These are phyloP conservation scores for Mucor racemosus DNA, from an alignment of 371 early-diverging fungal genomes.

Conservation along the genomic window DNA sequence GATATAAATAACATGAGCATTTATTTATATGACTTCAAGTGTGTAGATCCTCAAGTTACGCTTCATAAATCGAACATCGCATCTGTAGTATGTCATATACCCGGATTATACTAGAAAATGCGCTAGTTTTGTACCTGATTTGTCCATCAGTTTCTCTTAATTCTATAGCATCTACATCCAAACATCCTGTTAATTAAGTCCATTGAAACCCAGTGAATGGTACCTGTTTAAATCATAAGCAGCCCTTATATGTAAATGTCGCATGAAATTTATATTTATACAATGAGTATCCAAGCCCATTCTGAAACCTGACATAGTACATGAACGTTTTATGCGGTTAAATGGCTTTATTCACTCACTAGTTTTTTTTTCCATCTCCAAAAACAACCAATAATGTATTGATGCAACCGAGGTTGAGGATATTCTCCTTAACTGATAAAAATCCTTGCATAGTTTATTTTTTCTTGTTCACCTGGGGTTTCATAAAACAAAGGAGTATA, in stretches of 20 bases:
- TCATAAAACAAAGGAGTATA: not conserved
- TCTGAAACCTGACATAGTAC: not conserved
- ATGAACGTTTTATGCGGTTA: not conserved
- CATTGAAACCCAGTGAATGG: not conserved
- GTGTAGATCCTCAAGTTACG: not conserved
- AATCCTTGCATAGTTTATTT: not conserved
- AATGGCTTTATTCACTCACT: not conserved
- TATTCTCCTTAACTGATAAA: not conserved
- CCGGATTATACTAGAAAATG: not conserved
- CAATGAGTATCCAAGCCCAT: not conserved
- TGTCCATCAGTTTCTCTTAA: not conserved
- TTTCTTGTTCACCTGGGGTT: not conserved
- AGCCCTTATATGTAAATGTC: no score
- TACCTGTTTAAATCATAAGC: not conserved
- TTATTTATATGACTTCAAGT: not conserved
- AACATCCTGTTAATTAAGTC: not conserved
- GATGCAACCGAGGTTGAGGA: not conserved
- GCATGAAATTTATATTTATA: not conserved
- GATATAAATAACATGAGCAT: not conserved
- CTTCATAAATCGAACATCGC: not conserved
- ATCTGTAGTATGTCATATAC: not conserved
- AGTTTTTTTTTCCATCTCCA: no score
- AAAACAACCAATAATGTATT: not conserved
- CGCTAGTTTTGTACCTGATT: not conserved
- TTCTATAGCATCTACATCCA: not conserved